A percentile compares a stretch with the other conserved stretches of the same genome.
These are phyloP conservation scores for Allium cepa DNA, from an alignment of 106 monocot species.

Conservation along the genomic window DNA sequence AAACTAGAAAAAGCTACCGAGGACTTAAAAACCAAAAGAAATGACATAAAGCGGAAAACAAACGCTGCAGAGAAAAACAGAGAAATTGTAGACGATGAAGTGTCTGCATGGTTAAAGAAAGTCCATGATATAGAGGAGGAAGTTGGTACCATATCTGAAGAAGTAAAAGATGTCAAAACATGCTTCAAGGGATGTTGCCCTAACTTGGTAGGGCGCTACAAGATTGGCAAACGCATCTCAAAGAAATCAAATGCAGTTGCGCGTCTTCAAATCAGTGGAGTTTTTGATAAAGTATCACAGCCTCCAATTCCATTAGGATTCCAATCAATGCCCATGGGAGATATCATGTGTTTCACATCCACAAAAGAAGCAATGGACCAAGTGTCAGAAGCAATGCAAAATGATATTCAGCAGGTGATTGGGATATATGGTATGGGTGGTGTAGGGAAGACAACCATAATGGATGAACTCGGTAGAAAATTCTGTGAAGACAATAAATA, in stretches of 20 bases:
- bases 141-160: not conserved
- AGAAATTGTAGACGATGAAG: slow-evolving; percentile 9
- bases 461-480: no score
- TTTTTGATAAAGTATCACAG: not conserved
- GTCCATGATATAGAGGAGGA: slow-evolving; percentile 4
- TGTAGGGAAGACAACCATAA: no score
- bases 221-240: slow-evolving; percentile 10
- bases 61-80: slow-evolving; percentile 4
- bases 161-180: slow-evolving; percentile 5
- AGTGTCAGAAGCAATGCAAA: slow-evolving; percentile 12
- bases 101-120: slow-evolving; percentile 14
- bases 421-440: slow-evolving; percentile 10
- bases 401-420: slow-evolving; percentile 13
- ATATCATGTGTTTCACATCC: no score
- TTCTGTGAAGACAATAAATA: slow-evolving; percentile 12
- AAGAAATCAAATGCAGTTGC: slow-evolving; percentile 3
- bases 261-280: slow-evolving; percentile 1
- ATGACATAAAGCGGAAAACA: not conserved
- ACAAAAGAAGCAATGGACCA: slow-evolving; percentile 3
- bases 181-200: not conserved
- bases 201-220: no score
- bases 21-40: not conserved
- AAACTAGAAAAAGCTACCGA: slow-evolving; percentile 5
- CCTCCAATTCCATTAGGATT: not conserved
- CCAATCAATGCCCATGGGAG: slow-evolving; percentile 9